These are phyloP conservation scores for Alternaria viburni DNA, from an alignment of 2,329 filamentous ascomycete genomes.

Conservation along the genomic window DNA sequence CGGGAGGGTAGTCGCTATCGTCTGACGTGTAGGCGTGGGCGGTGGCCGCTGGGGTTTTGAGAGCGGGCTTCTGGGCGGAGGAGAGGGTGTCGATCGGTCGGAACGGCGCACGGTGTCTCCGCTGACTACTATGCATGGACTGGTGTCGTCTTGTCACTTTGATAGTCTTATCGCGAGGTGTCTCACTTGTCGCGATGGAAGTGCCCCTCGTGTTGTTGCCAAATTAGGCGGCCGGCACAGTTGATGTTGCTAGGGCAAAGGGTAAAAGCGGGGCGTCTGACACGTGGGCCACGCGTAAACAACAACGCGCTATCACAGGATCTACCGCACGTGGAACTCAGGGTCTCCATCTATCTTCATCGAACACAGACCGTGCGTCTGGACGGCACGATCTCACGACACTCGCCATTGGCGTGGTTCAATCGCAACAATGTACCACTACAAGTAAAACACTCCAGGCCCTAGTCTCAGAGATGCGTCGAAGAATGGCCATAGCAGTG, in stretches of 20 bases:
- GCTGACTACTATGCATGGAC: conserved; percentile 32
- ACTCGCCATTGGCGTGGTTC: not conserved
- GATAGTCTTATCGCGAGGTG: not conserved
- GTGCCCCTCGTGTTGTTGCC: conserved; percentile 14
- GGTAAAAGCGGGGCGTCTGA: not conserved
- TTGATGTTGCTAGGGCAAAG: conserved; percentile 13
- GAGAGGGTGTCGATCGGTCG: conserved; percentile 44
- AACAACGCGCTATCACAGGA: conserved; percentile 13
- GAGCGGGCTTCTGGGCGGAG: conserved; percentile 41
- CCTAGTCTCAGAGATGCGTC: not conserved
- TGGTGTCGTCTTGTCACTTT: not conserved
- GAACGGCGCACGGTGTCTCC: conserved; percentile 41
- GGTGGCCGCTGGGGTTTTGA: conserved; percentile 14
- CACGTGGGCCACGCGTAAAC: conserved; percentile 12
- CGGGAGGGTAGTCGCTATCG: conserved; percentile 7
- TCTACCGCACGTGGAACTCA: not conserved
- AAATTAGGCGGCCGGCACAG: conserved; percentile 1
- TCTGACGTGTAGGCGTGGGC: conserved; percentile 4
- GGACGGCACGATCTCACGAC: not conserved
- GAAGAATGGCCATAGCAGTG: not conserved
- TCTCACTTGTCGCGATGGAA: not conserved
- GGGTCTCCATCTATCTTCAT: not conserved
- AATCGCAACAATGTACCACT: not conserved
- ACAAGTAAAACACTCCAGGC: not conserved
- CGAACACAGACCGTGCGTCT: not conserved